These are phyloP conservation scores for Aspergillus incahuasiensis DNA, from an alignment of 495 filamentous ascomycete species.

Conservation along the genomic window DNA sequence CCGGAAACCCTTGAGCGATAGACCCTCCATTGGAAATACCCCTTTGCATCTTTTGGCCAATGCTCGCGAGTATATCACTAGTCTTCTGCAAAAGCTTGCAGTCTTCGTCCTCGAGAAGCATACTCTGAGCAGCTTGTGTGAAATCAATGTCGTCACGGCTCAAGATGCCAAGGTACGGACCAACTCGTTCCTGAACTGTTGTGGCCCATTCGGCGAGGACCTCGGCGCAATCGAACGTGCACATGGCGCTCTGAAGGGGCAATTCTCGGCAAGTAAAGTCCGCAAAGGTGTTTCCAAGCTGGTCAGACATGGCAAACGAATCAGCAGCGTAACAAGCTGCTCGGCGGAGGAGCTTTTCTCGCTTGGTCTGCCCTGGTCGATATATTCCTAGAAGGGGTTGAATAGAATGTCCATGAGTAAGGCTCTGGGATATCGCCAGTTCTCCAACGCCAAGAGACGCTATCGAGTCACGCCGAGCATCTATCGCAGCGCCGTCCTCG, in stretches of 20 bases:
- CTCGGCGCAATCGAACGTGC: conserved; percentile 92
- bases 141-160: conserved; percentile 78
- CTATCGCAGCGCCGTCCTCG: conserved; percentile 13
- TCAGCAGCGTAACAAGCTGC: conserved; percentile 94
- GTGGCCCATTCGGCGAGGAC: conserved; percentile 95
- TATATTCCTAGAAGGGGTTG: conserved; percentile 30
- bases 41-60: conserved; percentile 73
- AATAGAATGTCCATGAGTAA: conserved; percentile 37
- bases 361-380: conserved; percentile 48
- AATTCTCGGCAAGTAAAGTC: conserved; percentile 83
- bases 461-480: conserved; percentile 35
- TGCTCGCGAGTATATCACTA: conserved; percentile 69
- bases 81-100: conserved; percentile 83
- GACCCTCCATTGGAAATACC: conserved; percentile 44
- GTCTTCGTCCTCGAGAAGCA: conserved; percentile 92
- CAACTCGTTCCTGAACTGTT: conserved; percentile 91
- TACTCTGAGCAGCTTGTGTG: conserved; percentile 70
- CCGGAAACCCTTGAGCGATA: conserved; percentile 50
- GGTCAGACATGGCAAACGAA: conserved; percentile 85
- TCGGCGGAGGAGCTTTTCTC: conserved; percentile 86
- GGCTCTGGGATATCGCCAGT: conserved; percentile 41
- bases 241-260: conserved; percentile 90
- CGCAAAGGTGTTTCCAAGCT: conserved; percentile 79
- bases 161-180: conserved; percentile 79
- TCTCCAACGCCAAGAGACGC: conserved; percentile 38